Evolutionary conservation across 2,329 filamentous ascomycete genomes (phyloP).

Genomic region (Chaetomium olivaceum): DNA sequence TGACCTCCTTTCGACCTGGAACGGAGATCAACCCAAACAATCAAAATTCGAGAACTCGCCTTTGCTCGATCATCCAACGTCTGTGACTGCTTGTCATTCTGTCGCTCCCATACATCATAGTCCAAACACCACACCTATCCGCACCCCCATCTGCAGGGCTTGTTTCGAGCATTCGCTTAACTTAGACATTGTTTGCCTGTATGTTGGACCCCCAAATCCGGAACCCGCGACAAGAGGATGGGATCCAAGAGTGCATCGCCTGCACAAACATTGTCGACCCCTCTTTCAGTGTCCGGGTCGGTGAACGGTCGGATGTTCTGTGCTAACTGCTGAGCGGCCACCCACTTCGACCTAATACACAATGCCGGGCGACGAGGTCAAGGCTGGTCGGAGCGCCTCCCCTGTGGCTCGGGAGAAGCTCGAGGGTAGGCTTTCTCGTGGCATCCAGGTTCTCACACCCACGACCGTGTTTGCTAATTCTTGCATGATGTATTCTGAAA

Average conservation of each 20-base stretch:
- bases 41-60: neutral
- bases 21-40: conserved; percentile 15
- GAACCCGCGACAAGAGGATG: conserved; percentile 2
- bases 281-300: neutral
- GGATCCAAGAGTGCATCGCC: conserved; percentile 10
- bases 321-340: conserved; percentile 8
- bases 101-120: neutral
- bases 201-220: conserved; percentile 16
- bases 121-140: neutral
- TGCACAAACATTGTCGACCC: conserved; percentile 6
- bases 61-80: conserved; percentile 7
- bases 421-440: conserved; percentile 57
- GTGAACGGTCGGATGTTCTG: neutral
- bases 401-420: conserved; percentile 69
- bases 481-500: conserved; percentile 24
- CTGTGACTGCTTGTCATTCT: neutral
- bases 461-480: conserved; percentile 21
- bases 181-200: conserved; percentile 25
- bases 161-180: conserved; percentile 5
- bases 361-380: conserved; percentile 40
- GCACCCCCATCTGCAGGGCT: conserved; percentile 17
- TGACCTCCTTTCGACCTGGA: conserved; percentile 11
- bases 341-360: conserved; percentile 14
- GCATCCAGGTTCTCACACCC: neutral
- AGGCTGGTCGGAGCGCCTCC: conserved; percentile 38